Evolutionary conservation across 139 green algal species (phyloP).

Genomic region (Nannochloris sp.): DNA sequence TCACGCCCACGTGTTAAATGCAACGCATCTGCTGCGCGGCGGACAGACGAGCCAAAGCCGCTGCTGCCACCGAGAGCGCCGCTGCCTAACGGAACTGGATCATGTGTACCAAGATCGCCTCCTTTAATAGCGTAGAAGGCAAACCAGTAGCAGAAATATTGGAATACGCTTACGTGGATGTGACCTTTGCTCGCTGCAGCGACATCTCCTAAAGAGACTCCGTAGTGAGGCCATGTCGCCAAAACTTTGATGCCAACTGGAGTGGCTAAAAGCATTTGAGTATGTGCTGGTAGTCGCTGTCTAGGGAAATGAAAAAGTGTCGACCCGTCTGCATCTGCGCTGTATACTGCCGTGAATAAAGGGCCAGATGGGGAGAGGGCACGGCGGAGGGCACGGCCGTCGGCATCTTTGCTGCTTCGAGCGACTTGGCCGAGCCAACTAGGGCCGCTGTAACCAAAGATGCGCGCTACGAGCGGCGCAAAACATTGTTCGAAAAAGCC

Average conservation of each 20-base stretch:
- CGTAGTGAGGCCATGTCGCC: conserved; percentile 69
- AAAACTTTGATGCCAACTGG: conserved; percentile 37
- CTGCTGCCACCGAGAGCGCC: not conserved
- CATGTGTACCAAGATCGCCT: conserved; percentile 2
- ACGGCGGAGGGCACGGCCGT: conserved; percentile 45
- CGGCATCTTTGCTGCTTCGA: conserved; percentile 40
- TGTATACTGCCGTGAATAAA: conserved; percentile 63
- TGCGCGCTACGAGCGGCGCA: conserved; percentile 51
- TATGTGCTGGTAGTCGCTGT: conserved; percentile 69
- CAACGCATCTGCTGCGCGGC: conserved; percentile 18
- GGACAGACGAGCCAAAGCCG: not conserved
- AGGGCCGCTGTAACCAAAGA: conserved; percentile 73
- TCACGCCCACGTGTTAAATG: conserved; percentile 19
- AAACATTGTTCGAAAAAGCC: conserved; percentile 81
- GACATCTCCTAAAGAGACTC: conserved; percentile 10
- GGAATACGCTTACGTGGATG: conserved; percentile 54
- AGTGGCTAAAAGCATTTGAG: conserved; percentile 49
- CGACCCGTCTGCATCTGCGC: conserved; percentile 59
- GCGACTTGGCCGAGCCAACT: conserved; percentile 60
- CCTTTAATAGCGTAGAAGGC: conserved; percentile 75
- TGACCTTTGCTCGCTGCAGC: conserved; percentile 10
- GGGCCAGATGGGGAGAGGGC: conserved; percentile 52
- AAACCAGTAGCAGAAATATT: conserved; percentile 76
- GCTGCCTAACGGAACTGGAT: not conserved
- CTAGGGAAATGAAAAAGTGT: conserved; percentile 69